Conservation (phyloP, 2,329 filamentous ascomycete species). For the Emericellopsis atlantica region DNA sequence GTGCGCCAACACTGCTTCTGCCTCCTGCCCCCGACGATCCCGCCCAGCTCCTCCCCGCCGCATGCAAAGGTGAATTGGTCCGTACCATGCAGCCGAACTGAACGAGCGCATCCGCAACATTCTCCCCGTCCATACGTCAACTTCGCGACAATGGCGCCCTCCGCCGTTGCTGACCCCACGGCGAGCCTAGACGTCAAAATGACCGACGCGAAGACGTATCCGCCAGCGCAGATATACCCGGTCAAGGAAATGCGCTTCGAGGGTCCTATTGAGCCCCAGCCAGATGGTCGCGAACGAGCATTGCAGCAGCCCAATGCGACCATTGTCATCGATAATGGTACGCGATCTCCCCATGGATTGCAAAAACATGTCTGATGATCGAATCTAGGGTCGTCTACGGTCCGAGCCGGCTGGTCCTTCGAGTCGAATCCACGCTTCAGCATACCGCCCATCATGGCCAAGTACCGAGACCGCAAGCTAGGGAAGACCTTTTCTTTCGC, state of each 20-base stretch:
- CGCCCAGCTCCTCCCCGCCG: too few species aligned
- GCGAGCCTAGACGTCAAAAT: constrained; percentile 7
- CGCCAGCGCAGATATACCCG: constrained; percentile 44
- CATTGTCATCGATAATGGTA: constrained; percentile 98
- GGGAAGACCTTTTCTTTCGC: constrained; percentile 88
- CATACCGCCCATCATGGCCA: constrained; percentile 82
- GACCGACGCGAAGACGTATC: constrained; percentile 28
- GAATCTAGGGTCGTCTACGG: constrained; percentile 61
- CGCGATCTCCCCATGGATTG: constrained; percentile 5
- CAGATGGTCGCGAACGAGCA: constrained; percentile 61
- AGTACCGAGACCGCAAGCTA: constrained; percentile 88
- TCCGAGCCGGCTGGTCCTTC: constrained; percentile 94
- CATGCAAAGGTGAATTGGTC: too few species aligned
- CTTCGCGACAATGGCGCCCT: constrained; percentile 33
- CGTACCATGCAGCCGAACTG: too few species aligned
- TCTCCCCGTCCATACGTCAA: too few species aligned
- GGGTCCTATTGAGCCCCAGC: constrained; percentile 36
- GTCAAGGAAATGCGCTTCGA: constrained; percentile 51
- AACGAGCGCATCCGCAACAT: too few species aligned
- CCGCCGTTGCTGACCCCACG: constrained; percentile 33
- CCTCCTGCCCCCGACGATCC: too few species aligned
- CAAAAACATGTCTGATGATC: neutral
- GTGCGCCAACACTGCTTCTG: too few species aligned
- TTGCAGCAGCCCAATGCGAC: constrained; percentile 49
- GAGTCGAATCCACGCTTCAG: constrained; percentile 69